These are phyloP conservation scores for Trichoderma afroharzianum DNA, from an alignment of 2,329 filamentous ascomycete genomes.

Conservation along the genomic window DNA sequence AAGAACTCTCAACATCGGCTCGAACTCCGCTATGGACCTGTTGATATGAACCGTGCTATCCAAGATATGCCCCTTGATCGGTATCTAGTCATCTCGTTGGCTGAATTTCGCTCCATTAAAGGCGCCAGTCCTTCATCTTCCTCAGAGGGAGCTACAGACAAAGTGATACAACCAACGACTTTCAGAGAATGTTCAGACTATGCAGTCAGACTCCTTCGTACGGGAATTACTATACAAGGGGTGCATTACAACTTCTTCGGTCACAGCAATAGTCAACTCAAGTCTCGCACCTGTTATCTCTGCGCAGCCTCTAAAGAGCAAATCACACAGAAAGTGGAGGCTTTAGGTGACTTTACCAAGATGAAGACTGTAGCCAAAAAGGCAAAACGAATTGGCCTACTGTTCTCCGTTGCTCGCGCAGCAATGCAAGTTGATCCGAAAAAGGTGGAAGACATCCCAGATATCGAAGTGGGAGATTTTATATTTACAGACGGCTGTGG, in stretches of 20 bases:
- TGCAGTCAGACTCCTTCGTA: constrained; percentile 31
- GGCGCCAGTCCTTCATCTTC: constrained; percentile 10
- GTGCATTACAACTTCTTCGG: constrained; percentile 39
- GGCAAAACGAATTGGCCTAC: constrained; percentile 39
- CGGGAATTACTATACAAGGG: constrained; percentile 34
- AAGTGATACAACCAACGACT: constrained; percentile 25
- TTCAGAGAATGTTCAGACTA: constrained; percentile 36
- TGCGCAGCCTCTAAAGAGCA: constrained; percentile 33
- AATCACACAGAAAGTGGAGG: constrained; percentile 33
- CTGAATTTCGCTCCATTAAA: constrained; percentile 30
- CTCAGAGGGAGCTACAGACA: background rate
- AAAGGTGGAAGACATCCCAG: constrained; percentile 37
- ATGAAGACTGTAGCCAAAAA: constrained; percentile 42
- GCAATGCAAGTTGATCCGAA: constrained; percentile 31
- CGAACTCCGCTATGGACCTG: constrained; percentile 25
- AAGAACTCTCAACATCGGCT: constrained; percentile 24
- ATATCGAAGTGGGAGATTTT: constrained; percentile 35
- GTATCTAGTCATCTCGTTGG: constrained; percentile 34
- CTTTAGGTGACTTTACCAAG: constrained; percentile 38
- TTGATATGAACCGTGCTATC: constrained; percentile 32
- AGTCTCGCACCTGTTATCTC: constrained; percentile 39
- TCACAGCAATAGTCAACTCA: constrained; percentile 43
- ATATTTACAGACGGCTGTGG: constrained; percentile 43
- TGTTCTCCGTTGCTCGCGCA: constrained; percentile 37
- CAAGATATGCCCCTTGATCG: constrained; percentile 26